Base-by-base conservation (phyloP, 2,329 filamentous ascomycete species). In the Mycosphaerelloides madeirae region DNA sequence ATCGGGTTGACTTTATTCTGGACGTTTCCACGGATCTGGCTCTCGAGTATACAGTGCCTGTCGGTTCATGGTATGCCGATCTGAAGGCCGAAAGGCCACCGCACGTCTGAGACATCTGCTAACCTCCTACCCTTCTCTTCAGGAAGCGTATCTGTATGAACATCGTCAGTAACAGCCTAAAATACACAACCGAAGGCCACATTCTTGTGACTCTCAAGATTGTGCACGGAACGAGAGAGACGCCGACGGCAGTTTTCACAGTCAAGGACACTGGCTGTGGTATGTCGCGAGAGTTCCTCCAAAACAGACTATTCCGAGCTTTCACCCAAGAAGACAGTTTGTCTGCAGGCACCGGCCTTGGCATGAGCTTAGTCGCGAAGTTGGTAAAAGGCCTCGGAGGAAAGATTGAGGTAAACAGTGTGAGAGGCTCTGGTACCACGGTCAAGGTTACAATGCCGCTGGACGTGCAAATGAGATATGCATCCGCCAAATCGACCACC, bases 251-350 rank as follows among this genome's bases (percentile, higher is more conserved):
- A 11, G 51, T 49, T 0, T 51, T 60, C 20, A 50, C 48, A 6
- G 75, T 87, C 1, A 68, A 69, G 0, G 84, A 87, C 53, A 83
- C 81, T 0, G 84, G 84, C 0, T 73, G 73, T 29, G 84, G 84
- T 1, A 87, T 87, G 39, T 75, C 75, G 0, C 68, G 76, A 11
- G 78, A 84, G 7, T 87, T 81, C 50, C 63, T 85, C 3, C 70
- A 75, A 20, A 75, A 79, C 13, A 71, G 75, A 11, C 64, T 86
- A 0, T 87, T 81, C 59, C 77, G 74, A 0, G 79, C 82, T 0
- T 86, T 85, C 47, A 65, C 72, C 0, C 83, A 87, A 48, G 84
- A 87, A 55, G 74, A 85, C 37, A 66, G 68, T 0, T 61, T 86
- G 1, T 71, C 76, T 0, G 74, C 78, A 0, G 83, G 83, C 0